A percentile compares a stretch with the other conserved stretches of the same genome.
phyloP scores from a whole-genome alignment of 352 stramenopile genomes.

The Blastocystis sp. region DNA sequence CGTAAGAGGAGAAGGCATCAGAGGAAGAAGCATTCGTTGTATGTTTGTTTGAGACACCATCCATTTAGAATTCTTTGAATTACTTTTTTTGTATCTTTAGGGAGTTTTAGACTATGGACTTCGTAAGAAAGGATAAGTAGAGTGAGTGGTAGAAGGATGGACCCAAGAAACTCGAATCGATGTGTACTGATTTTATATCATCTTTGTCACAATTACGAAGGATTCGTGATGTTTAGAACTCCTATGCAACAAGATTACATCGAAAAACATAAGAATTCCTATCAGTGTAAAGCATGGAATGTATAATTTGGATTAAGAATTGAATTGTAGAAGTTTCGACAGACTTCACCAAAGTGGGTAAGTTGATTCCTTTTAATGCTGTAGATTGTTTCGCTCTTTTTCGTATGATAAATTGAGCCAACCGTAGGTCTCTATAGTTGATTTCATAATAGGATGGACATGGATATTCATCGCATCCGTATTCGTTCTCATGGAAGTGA shows the following conservation, averaged over 20 bases:
- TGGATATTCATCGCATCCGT: background rate
- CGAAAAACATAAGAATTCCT: background rate
- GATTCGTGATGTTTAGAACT: background rate
- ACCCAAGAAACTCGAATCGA: background rate
- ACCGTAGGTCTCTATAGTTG: background rate
- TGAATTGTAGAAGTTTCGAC: background rate
- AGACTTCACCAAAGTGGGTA: background rate
- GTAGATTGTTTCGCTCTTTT: background rate
- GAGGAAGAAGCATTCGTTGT: constrained; percentile 9
- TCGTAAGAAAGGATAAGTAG: background rate
- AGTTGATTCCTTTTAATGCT: background rate
- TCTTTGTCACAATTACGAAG: background rate
- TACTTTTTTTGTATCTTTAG: background rate
- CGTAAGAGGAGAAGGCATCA: background rate
- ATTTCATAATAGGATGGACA: background rate
- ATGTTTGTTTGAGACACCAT: background rate
- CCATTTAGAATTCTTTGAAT: background rate
- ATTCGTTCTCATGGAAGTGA: background rate
- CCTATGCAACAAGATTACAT: background rate
- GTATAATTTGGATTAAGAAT: background rate
- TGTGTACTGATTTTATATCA: background rate
- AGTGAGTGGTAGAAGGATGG: background rate
- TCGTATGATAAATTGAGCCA: background rate
- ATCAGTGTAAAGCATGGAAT: background rate
- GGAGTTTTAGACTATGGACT: background rate